Conservation (phyloP, 78 protist genomes). For the Isochrysis galbana region DNA sequence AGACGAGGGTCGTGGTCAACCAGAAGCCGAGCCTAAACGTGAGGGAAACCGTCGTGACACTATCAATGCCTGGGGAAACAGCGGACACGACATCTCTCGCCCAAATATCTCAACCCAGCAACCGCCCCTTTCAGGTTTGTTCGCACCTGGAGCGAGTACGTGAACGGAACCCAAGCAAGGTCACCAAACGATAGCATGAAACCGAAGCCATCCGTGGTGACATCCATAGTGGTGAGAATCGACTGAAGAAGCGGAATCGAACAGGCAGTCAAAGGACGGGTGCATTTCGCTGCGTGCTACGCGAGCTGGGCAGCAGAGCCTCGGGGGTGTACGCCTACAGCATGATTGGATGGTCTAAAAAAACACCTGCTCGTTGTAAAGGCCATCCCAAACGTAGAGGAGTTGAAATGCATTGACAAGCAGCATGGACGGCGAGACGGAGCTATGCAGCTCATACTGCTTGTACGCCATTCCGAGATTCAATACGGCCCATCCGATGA, state of each 20-base stretch:
- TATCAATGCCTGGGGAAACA: no score
- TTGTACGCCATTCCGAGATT: constrained; percentile 59
- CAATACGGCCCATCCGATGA: constrained; percentile 76
- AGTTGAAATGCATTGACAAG: constrained; percentile 26
- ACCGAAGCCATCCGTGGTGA: constrained; percentile 87
- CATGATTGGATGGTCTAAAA: no score
- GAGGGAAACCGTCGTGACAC: no score
- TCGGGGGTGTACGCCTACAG: no score
- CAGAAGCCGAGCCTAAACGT: constrained; percentile 54
- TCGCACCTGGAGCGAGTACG: constrained; percentile 73
- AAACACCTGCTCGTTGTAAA: constrained; percentile 68
- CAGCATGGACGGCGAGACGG: not conserved
- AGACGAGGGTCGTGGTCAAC: constrained; percentile 36
- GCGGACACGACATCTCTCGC: no score
- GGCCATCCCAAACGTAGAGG: constrained; percentile 74
- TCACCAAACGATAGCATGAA: constrained; percentile 87
- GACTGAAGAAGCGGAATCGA: not conserved
- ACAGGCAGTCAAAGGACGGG: no score
- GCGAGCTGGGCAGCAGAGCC: no score
- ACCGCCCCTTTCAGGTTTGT: no score
- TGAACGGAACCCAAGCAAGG: constrained; percentile 83
- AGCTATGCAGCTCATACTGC: constrained; percentile 65
- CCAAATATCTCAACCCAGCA: no score
- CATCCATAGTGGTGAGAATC: constrained; percentile 82
- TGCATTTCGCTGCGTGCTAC: no score